Conservation (phyloP, 1,284 basidiomycete genomes). For the Ganoderma meredithae region DNA sequence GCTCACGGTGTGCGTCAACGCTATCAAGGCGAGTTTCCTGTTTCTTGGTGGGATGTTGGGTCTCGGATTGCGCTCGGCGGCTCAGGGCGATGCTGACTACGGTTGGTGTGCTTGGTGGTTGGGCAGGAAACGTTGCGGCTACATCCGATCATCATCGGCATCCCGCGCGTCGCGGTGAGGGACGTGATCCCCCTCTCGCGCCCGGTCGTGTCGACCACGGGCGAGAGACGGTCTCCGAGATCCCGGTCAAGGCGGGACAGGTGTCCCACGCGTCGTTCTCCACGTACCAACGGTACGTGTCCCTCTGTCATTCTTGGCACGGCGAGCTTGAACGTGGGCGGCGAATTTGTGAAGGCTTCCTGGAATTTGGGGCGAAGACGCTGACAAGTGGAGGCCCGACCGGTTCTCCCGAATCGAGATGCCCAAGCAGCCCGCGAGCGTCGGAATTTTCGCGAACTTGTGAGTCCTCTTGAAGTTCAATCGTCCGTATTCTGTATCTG, state of each 20-base stretch:
- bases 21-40: constrained; percentile 23
- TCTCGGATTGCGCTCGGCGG: too few species aligned
- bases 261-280: too few species aligned
- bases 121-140: constrained; percentile 48
- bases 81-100: background rate
- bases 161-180: constrained; percentile 18
- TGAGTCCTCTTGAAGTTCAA: constrained; percentile 41
- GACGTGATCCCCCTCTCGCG: too few species aligned
- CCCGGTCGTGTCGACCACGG: too few species aligned
- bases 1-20: constrained; percentile 33
- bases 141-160: constrained; percentile 44
- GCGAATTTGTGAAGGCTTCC: constrained; percentile 32
- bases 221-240: too few species aligned
- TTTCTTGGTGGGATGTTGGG: constrained; percentile 38
- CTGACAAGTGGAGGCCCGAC: constrained; percentile 59
- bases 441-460: constrained; percentile 57
- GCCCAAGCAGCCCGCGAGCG: constrained; percentile 45
- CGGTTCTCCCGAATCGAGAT: constrained; percentile 48
- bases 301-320: too few species aligned
- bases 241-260: too few species aligned
- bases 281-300: too few species aligned
- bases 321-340: too few species aligned
- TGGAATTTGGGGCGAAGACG: constrained; percentile 56
- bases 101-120: background rate
- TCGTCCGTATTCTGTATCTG: too few species aligned